Evolutionary conservation across 352 stramenopile species (phyloP).

Genomic region (Sclerospora graminicola): DNA sequence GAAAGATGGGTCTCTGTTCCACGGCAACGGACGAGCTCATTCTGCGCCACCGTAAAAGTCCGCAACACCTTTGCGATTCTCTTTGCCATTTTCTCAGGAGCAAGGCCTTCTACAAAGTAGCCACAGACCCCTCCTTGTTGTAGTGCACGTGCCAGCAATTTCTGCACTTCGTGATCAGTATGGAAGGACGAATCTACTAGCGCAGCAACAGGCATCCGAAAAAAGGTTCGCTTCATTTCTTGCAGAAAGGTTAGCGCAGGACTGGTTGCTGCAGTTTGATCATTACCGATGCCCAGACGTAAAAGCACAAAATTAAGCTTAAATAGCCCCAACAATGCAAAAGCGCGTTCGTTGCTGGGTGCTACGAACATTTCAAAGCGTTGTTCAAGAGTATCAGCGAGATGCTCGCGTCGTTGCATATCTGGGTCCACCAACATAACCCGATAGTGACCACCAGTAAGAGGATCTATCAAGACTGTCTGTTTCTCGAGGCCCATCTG

Average conservation of each 20-base stretch:
- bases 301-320: constrained; percentile 52
- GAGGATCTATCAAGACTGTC: constrained; percentile 38
- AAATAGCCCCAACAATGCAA: constrained; percentile 53
- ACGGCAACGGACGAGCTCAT: constrained; percentile 36
- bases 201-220: constrained; percentile 39
- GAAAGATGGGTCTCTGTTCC: constrained; percentile 18
- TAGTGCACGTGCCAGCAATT: constrained; percentile 39
- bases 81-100: constrained; percentile 25
- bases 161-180: constrained; percentile 23
- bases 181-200: constrained; percentile 18
- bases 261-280: constrained; percentile 41
- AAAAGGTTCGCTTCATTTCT: constrained; percentile 51
- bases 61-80: constrained; percentile 42
- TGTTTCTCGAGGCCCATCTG: constrained; percentile 34
- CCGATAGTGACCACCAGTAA: constrained; percentile 50
- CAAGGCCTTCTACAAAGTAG: constrained; percentile 44
- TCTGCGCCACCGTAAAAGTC: constrained; percentile 40
- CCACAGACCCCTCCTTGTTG: constrained; percentile 46
- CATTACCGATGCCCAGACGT: constrained; percentile 38
- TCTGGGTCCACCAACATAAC: constrained; percentile 58
- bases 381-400: constrained; percentile 50
- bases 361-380: constrained; percentile 62
- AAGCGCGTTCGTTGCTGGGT: constrained; percentile 47
- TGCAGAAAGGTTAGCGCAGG: constrained; percentile 37
- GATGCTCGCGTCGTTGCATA: constrained; percentile 47